Conservation (phyloP, 192 early-diverging fungal genomes). For the Backusella parvicylindrica region DNA sequence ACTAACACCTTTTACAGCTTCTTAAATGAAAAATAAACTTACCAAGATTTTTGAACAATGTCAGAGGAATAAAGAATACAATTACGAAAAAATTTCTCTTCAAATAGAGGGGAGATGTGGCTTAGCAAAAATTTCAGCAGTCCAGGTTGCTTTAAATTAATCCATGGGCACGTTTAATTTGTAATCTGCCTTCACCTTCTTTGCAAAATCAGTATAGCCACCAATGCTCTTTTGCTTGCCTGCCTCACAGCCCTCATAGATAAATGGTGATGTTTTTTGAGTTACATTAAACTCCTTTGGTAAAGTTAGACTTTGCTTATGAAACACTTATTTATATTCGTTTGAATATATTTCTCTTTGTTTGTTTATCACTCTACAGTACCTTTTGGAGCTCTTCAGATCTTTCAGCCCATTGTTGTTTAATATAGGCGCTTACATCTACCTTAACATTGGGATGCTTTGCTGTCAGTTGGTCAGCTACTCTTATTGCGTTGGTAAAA, state of each 20-base stretch:
- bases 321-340: background rate
- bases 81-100: background rate
- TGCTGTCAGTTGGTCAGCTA: conserved; percentile 28
- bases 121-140: conserved; percentile 8
- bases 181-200: conserved; percentile 11
- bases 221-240: conserved; percentile 34
- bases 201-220: conserved; percentile 39
- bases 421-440: conserved; percentile 23
- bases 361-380: background rate
- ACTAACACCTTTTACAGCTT: background rate
- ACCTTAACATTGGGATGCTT: conserved; percentile 29
- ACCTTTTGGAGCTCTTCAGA: conserved; percentile 21
- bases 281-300: conserved; percentile 14
- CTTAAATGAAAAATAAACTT: background rate
- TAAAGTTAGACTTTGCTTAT: background rate
- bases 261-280: conserved; percentile 45
- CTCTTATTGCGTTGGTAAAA: conserved; percentile 35
- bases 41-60: background rate
- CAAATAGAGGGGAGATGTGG: background rate
- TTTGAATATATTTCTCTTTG: background rate
- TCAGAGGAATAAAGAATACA: background rate
- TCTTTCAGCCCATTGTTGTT: conserved; percentile 29
- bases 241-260: conserved; percentile 44
- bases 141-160: background rate
- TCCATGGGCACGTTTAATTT: conserved; percentile 12